Base-by-base conservation (phyloP, 2,329 filamentous ascomycete genomes). In the Aspergillus sp. region DNA sequence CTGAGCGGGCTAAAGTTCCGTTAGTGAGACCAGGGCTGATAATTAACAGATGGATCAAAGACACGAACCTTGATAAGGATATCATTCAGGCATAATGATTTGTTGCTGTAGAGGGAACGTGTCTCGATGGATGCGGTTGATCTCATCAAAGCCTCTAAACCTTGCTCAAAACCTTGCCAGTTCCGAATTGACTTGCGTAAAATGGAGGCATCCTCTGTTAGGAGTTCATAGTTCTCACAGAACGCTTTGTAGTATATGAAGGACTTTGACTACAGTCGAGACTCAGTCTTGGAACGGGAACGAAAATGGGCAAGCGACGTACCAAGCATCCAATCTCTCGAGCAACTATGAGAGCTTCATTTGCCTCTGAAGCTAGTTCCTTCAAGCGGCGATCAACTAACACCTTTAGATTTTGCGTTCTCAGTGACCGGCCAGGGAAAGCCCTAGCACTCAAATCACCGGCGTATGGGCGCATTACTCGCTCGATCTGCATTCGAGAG, bases 211-310 rank as follows among this genome's bases (percentile, higher is more conserved):
- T 96, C 91, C 62, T 89, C 86, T 47, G 89, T 86, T 80, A 97
- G 89, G 64, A 91, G 82, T 64, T 96, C 91, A 73, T 95, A 96
- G 70, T 93, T 93, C 51, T 89, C 89, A 37, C 90, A 90, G 71
- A 96, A 99, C 66, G 96, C 90, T 75, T 96, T 90, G 70, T 99
- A 99, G 50, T 89, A 81, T 69, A 90, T 89, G 75, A 98, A 95
- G 0, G 87, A 86, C 59, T 85, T 84, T 77, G 96, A 88, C 90
- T 96, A 62, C 19, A 13, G 67, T 78, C 85, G 68, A 72, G 79
- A 79, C 83, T 64, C 77, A 57, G n/a, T 15, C 11, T 34, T 24
- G 6, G 3, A 22, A 30, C 4, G 24, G 6, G 11, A 22, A 15
- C 3, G 27, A 13, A 33, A 12, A 4, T 12, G 3, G 9, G 17